These are phyloP conservation scores for Leccinum fallax DNA, from an alignment of 1,284 basidiomycete genomes.

Conservation along the genomic window DNA sequence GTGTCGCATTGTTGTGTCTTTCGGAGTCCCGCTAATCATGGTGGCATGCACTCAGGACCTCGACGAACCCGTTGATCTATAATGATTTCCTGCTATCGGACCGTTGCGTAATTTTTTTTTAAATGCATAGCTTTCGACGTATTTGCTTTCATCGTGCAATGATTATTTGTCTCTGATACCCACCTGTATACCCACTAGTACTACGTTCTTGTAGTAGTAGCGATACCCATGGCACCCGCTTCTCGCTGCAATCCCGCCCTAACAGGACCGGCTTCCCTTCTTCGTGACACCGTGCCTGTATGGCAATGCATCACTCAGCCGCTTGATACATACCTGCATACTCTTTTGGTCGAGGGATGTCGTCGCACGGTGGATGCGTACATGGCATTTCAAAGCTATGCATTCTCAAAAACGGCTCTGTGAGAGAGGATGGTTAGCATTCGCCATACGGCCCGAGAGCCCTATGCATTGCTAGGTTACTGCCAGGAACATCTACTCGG, in stretches of 20 bases:
- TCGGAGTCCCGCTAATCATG: background rate
- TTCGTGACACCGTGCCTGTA: background rate
- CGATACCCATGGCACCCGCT: background rate
- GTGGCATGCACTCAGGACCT: background rate
- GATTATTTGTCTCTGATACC: background rate
- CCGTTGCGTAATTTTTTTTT: background rate
- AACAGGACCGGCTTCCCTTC: background rate
- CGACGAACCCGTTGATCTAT: background rate
- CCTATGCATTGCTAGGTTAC: background rate
- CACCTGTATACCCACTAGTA: background rate
- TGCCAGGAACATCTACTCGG: background rate
- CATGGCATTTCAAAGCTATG: background rate
- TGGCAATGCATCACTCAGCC: background rate
- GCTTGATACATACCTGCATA: background rate
- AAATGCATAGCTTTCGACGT: background rate
- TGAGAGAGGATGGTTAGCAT: background rate
- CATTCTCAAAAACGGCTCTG: background rate
- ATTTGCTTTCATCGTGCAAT: background rate
- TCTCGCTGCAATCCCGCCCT: background rate
- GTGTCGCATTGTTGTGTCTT: background rate
- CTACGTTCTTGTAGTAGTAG: background rate
- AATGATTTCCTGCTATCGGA: background rate
- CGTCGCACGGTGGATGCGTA: too few species aligned
- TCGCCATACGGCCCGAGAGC: background rate
- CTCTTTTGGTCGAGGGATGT: background rate